Evolutionary conservation across 305 asterid species (phyloP).

Genomic region (Fraxinus platypoda): DNA sequence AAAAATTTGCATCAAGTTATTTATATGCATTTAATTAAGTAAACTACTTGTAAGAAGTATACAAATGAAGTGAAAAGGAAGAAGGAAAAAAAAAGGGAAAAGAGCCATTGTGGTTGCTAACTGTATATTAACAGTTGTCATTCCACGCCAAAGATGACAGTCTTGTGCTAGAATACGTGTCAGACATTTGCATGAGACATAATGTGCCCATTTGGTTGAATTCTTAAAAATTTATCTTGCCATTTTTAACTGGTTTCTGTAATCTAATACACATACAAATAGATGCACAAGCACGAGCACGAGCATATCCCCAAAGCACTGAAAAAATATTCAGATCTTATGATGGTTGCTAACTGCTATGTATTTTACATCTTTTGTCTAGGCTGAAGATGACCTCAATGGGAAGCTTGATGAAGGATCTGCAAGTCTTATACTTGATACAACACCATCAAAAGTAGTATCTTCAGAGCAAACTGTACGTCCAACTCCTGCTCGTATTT

Average conservation of each 20-base stretch:
- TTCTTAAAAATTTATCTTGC: background rate
- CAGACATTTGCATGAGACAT: constrained; percentile 7
- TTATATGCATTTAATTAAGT: constrained; percentile 5
- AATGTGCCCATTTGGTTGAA: background rate
- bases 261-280: background rate
- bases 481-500: constrained; percentile 22
- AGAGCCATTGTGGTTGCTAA: background rate
- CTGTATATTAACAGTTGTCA: background rate
- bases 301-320: background rate
- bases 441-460: constrained; percentile 88
- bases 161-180: constrained; percentile 10
- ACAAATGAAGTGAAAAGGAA: background rate
- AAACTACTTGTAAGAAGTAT: background rate
- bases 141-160: background rate
- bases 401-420: constrained; percentile 96
- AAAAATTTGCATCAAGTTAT: constrained; percentile 15
- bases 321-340: background rate
- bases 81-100: background rate
- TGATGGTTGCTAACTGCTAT: background rate
- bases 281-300: background rate
- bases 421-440: constrained; percentile 75
- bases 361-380: constrained; percentile 29
- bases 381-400: constrained; percentile 72
- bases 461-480: constrained; percentile 91
- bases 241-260: background rate